Percentiles rank a stretch among this genome's conserved stretches.
Evolutionary conservation across 352 stramenopile species (phyloP).

Genomic region (Plasmopara viticola): DNA sequence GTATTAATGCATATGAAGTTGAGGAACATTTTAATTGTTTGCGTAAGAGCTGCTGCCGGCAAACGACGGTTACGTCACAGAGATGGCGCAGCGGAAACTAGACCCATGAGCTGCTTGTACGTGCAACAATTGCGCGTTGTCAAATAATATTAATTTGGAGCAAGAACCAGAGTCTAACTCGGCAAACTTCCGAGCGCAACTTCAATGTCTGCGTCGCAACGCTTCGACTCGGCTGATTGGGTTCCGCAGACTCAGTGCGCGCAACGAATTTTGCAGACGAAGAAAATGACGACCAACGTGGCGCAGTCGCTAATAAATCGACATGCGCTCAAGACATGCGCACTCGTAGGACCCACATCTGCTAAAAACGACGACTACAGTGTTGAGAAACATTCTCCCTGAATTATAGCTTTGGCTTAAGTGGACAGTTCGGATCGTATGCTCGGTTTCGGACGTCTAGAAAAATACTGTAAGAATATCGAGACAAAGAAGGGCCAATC

Average conservation of each 20-base stretch:
- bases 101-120: conserved; percentile 21
- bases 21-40: too few species aligned
- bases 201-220: conserved; percentile 48
- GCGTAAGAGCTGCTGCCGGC: too few species aligned
- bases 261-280: conserved; percentile 8
- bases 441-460: too few species aligned
- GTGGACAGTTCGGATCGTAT: too few species aligned
- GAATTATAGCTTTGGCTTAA: too few species aligned
- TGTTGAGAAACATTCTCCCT: too few species aligned
- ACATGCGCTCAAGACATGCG: conserved; percentile 47
- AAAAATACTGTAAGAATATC: too few species aligned
- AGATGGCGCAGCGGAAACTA: conserved; percentile 30
- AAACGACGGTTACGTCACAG: too few species aligned
- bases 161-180: conserved; percentile 31
- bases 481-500: too few species aligned
- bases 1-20: too few species aligned
- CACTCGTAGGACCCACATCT: conserved; percentile 23
- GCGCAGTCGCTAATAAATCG: conserved; percentile 57
- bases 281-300: conserved; percentile 18
- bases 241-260: conserved; percentile 31
- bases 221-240: conserved; percentile 75
- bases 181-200: conserved; percentile 26
- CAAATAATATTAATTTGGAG: conserved; percentile 27
- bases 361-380: conserved; percentile 19
- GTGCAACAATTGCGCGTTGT: conserved; percentile 14